These are phyloP conservation scores for Pythium scleroteichum DNA, from an alignment of 352 stramenopile species.

Conservation along the genomic window DNA sequence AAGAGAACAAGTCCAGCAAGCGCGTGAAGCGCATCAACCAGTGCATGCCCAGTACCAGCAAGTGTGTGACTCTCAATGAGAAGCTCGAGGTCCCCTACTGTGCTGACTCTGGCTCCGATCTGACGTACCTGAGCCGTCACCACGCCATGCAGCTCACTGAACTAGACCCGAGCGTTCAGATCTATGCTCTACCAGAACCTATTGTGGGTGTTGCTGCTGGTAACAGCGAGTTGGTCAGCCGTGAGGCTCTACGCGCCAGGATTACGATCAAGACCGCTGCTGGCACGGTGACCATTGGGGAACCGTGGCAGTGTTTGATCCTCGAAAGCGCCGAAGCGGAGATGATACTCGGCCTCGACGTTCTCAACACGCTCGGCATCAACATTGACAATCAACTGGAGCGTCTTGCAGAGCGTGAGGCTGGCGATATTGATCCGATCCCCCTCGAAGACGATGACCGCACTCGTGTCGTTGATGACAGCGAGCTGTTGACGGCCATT, in stretches of 20 bases:
- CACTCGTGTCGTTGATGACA: not conserved
- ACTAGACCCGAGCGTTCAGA: not conserved
- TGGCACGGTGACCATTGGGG: not conserved
- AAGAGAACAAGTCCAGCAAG: not conserved
- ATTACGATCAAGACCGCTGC: not conserved
- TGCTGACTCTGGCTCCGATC: not conserved
- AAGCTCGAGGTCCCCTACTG: too few species aligned
- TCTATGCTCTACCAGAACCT: not conserved
- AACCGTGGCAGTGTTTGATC: constrained; percentile 2
- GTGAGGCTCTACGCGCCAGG: not conserved
- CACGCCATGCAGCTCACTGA: not conserved
- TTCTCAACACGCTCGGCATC: not conserved
- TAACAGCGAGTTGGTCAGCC: not conserved
- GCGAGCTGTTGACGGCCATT: not conserved
- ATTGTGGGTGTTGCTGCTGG: not conserved
- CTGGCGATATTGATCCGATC: not conserved
- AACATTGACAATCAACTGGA: constrained; percentile 1
- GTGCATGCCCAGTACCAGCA: not conserved
- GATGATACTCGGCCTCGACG: not conserved
- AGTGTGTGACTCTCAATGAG: not conserved
- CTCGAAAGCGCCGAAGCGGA: not conserved
- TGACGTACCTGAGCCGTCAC: not conserved
- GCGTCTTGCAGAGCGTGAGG: not conserved
- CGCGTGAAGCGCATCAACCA: not conserved
- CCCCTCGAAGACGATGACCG: not conserved